phyloP scores from a whole-genome alignment of 2,329 filamentous ascomycete genomes.

The Talaromyces sp. region DNA sequence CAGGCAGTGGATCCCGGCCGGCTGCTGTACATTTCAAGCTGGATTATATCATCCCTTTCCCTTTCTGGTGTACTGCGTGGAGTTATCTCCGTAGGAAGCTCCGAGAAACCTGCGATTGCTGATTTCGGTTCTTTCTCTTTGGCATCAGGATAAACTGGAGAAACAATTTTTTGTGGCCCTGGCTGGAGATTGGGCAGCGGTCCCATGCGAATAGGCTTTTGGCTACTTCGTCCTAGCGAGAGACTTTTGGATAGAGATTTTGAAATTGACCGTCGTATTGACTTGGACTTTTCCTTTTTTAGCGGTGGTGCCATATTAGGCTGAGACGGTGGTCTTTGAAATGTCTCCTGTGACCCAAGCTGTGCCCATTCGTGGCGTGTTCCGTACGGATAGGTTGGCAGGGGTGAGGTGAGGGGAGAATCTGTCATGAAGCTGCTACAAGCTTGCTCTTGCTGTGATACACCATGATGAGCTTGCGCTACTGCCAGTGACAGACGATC shows the following conservation, averaged over 20 bases:
- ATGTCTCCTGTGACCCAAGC: conserved; percentile 31
- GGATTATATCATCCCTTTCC: conserved; percentile 24
- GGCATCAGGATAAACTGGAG: conserved; percentile 20
- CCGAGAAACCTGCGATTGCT: conserved; percentile 34
- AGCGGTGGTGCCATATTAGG: not conserved
- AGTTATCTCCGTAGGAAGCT: conserved; percentile 36
- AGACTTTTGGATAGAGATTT: conserved; percentile 34
- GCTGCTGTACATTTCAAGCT: conserved; percentile 5
- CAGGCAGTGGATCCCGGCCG: conserved; percentile 31
- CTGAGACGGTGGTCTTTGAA: conserved; percentile 22
- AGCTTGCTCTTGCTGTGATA: conserved; percentile 29
- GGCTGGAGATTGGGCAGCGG: conserved; percentile 23
- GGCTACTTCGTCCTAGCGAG: conserved; percentile 25
- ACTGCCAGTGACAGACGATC: conserved; percentile 30
- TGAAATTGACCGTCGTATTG: conserved; percentile 34
- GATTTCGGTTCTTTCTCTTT: conserved; percentile 33
- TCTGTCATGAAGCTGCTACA: conserved; percentile 24
- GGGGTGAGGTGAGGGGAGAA: conserved; percentile 28
- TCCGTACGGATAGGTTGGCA: conserved; percentile 34
- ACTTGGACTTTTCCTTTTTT: conserved; percentile 29
- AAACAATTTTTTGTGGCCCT: conserved; percentile 32
- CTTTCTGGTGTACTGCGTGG: conserved; percentile 36
- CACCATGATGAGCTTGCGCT: conserved; percentile 24
- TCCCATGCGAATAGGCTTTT: conserved; percentile 19
- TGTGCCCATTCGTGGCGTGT: conserved; percentile 37